Evolutionary conservation across 768 basidiomycete genomes (phyloP), one percentile per base, ranked within the genome.

Genomic region (Cyathus striatus): DNA sequence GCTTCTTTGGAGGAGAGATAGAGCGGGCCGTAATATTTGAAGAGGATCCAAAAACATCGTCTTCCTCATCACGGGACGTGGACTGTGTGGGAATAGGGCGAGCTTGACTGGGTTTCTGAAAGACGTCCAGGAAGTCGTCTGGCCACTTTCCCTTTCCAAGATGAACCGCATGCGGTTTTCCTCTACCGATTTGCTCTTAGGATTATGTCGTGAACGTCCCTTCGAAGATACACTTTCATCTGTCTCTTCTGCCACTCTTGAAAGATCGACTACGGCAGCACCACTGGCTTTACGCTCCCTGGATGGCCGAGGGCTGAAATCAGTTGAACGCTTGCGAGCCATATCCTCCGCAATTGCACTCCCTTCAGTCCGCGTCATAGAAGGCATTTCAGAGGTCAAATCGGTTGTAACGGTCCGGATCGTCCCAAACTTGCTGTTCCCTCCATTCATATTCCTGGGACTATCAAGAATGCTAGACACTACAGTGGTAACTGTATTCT

Each of bases 391-490:
- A 30, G 84, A 86, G 16, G 88, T 91, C 46, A 83, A 72, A 49
- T 90, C 88, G 23, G 90, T 91, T 23, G 81, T 88, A 46, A 83
- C 69, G n/a, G 89, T 90, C 53, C 86, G 73, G 47, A 90, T 79
- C 9, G 89, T 91, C 32, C 81, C 86, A 60, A 79, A 90, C 57
- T 78, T 83, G 55, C 76, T 81, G 49, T 69, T 67, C 33, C 62
- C 67, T 44, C 61, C 63, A 25, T 69, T 66, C 39, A 63, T 68
- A 41, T 43, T 55, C 16, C 39, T 25, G 23, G n/a, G n/a, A n/a
- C 47, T 52, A 21, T 85, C 83, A 41, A 85, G 65, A 45, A 85
- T 62, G 49, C 83, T 86, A 40, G 86, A 86, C 55, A 78, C 70
- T 21, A 62, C 62, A 20, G 75, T 76, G 36, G 68, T 65, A 23